Conservation (phyloP, 2,329 filamentous ascomycete genomes). For the Diaporthe helianthi region DNA sequence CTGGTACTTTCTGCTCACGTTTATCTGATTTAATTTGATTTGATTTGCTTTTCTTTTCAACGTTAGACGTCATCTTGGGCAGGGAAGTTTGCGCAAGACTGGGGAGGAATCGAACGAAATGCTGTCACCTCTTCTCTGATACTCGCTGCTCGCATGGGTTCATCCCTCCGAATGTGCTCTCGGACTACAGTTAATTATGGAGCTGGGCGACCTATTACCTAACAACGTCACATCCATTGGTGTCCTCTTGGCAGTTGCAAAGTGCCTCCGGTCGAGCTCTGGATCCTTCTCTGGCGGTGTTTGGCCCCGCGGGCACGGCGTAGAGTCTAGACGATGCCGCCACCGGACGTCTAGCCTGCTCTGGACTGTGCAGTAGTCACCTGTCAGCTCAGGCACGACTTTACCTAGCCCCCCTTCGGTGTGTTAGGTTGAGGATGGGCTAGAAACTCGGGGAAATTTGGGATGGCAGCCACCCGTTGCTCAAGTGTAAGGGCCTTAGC, state of each 20-base stretch:
- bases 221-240: conserved; percentile 24
- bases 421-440: not conserved
- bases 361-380: conserved; percentile 19
- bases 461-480: not conserved
- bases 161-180: conserved; percentile 13
- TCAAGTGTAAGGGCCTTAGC: not conserved
- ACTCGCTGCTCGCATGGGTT: conserved; percentile 23
- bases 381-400: conserved; percentile 25
- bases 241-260: not conserved
- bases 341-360: conserved; percentile 14
- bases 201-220: conserved; percentile 18
- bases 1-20: conserved; percentile 3
- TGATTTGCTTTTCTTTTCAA: conserved; percentile 15
- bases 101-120: conserved; percentile 20
- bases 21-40: too few relatives aligned
- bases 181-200: conserved; percentile 5
- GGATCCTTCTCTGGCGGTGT: conserved; percentile 1
- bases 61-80: conserved; percentile 16
- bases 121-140: conserved; percentile 23
- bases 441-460: conserved; percentile 15
- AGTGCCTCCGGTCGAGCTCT: not conserved
- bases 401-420: conserved; percentile 2
- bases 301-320: not conserved
- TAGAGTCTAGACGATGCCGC: conserved; percentile 23
- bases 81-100: not conserved